Conservation (phyloP, 1,284 basidiomycete genomes). For the Wolfiporia cocos region DNA sequence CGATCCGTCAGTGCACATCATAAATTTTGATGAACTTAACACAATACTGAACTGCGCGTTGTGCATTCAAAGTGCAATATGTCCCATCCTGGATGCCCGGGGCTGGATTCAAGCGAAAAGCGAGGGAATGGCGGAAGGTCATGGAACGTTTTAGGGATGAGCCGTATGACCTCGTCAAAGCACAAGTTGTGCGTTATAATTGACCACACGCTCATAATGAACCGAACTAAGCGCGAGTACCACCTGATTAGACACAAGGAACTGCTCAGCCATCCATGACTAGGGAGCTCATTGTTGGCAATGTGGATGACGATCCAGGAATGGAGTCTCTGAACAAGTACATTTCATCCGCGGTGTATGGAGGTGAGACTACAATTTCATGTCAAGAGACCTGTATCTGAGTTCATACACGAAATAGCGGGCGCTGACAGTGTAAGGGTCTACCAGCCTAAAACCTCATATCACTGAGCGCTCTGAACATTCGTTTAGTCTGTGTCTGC, state of each 20-base stretch:
- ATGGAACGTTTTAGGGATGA: slow-evolving; percentile 21
- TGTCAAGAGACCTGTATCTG: not conserved
- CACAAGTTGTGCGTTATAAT: slow-evolving; percentile 16
- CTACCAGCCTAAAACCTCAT: too few relatives aligned
- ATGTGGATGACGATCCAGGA: slow-evolving; percentile 10
- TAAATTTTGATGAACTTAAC: not conserved
- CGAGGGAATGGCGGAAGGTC: not conserved
- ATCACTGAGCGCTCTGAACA: slow-evolving; percentile 1
- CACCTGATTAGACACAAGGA: slow-evolving; percentile 24
- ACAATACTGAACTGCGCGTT: not conserved
- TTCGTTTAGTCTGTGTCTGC: not conserved
- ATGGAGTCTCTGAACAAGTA: slow-evolving; percentile 52
- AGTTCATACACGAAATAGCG: slow-evolving; percentile 12
- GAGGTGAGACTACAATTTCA: slow-evolving; percentile 20
- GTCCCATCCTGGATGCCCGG: slow-evolving; percentile 21
- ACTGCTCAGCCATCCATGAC: slow-evolving; percentile 44
- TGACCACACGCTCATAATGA: not conserved
- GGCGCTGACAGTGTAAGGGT: slow-evolving; percentile 29
- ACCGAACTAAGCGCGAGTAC: not conserved
- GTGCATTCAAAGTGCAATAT: too few relatives aligned
- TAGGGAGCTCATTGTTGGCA: slow-evolving; percentile 36
- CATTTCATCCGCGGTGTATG: slow-evolving; percentile 45
- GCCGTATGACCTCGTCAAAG: slow-evolving; percentile 47
- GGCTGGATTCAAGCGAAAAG: slow-evolving; percentile 11
- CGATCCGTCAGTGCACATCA: not conserved